phyloP scores from a whole-genome alignment of 176 grass and related monocot species.

The Microstegium vimineum region DNA sequence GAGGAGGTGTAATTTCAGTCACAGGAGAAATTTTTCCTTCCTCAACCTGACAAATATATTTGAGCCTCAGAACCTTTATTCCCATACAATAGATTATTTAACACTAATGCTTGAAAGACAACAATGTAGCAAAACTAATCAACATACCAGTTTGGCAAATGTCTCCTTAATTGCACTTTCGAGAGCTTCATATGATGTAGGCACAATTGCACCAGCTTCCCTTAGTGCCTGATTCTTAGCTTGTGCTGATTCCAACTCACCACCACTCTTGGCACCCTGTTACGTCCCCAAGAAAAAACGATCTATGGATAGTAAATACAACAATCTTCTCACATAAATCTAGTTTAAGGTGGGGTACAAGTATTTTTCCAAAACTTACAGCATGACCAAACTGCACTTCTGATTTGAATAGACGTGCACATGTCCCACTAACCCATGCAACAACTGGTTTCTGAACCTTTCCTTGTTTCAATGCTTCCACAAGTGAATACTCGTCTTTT shows the following conservation, averaged over 20 bases:
- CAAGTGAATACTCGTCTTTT: conserved; percentile 90
- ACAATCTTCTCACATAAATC: conserved; percentile 20
- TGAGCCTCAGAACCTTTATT: conserved; percentile 2
- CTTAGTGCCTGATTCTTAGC: conserved; percentile 88
- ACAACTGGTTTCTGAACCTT: conserved; percentile 97
- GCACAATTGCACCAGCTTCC: conserved; percentile 93
- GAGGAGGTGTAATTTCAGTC: conserved; percentile 79
- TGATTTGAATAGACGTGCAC: conserved; percentile 88
- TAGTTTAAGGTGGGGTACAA: background rate
- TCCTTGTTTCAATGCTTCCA: conserved; percentile 93
- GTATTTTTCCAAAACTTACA: conserved; percentile 49
- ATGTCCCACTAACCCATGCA: conserved; percentile 98
- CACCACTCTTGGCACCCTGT: conserved; percentile 95
- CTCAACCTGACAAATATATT: conserved; percentile 55
- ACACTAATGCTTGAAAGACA: background rate
- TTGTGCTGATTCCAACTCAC: conserved; percentile 97
- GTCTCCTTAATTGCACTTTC: conserved; percentile 82
- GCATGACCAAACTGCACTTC: conserved; percentile 99
- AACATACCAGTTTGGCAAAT: conserved; percentile 78
- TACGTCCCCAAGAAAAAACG: conserved; percentile 16
- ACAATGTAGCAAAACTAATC: background rate
- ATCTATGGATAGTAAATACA: background rate
- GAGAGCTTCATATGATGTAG: conserved; percentile 94
- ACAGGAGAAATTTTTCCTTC: conserved; percentile 87
- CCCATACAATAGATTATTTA: background rate